A percentile compares a stretch with the other conserved stretches of the same genome.
phyloP scores from a whole-genome alignment of 495 filamentous ascomycete genomes.

The Trichocladium uniseriatum region DNA sequence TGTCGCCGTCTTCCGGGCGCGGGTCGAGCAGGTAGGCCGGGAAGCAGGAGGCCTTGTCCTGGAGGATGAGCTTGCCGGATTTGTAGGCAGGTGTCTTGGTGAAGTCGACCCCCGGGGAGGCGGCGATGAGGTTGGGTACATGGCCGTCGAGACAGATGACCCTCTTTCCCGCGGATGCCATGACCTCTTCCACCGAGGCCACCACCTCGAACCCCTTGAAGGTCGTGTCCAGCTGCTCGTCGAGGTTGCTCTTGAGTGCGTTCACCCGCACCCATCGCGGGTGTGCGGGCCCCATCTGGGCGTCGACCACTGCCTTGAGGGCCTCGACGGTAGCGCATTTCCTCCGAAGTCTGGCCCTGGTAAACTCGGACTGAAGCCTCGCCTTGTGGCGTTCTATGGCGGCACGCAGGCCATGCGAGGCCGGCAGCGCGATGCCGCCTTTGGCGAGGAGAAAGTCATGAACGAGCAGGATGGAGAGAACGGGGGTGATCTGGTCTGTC shows the following conservation, averaged over 20 bases:
- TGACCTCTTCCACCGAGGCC: slow-evolving; percentile 36
- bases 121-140: slow-evolving; percentile 73
- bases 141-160: slow-evolving; percentile 57
- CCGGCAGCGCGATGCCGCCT: slow-evolving; percentile 65
- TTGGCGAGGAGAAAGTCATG: slow-evolving; percentile 82
- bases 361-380: slow-evolving; percentile 71
- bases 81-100: slow-evolving; percentile 61
- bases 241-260: slow-evolving; percentile 57
- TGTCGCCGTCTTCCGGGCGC: slow-evolving; percentile 49
- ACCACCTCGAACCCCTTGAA: slow-evolving; percentile 51
- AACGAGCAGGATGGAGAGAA: slow-evolving; percentile 68
- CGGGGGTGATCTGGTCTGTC: slow-evolving; percentile 58
- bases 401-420: slow-evolving; percentile 63
- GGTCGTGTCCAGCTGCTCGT: slow-evolving; percentile 57
- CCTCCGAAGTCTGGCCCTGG: slow-evolving; percentile 61
- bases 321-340: slow-evolving; percentile 55
- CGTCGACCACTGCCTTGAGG: slow-evolving; percentile 49
- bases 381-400: slow-evolving; percentile 74
- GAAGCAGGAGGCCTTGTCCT: slow-evolving; percentile 96
- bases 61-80: slow-evolving; percentile 70
- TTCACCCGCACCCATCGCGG: slow-evolving; percentile 91
- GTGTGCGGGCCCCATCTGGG: slow-evolving; percentile 33
- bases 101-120: slow-evolving; percentile 59
- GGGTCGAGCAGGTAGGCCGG: slow-evolving; percentile 76
- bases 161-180: slow-evolving; percentile 19